Base-by-base conservation (phyloP, 352 stramenopile species). In the Globisporangium orthogonon region DNA sequence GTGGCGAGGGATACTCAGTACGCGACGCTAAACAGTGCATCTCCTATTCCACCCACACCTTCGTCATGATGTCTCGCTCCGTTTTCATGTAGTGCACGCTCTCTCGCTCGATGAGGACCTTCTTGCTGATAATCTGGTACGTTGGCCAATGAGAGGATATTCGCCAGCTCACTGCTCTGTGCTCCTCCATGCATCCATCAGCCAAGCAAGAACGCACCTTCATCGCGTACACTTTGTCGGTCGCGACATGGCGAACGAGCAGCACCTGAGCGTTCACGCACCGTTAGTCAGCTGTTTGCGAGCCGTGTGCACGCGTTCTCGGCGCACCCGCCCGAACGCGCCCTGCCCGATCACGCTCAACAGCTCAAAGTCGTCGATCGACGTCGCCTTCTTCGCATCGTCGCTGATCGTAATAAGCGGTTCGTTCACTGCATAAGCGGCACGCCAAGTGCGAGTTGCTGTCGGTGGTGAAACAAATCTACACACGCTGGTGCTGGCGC, bases 311-410 rank as follows among this genome's bases (percentile, higher is more conserved):
- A 18, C 15, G 33, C 7, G 7, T n/a, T 4, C 4, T 0, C 7
- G 4, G 54, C 52, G 30, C 13, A 82, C 76, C 70, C 83, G 86
- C 40, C 78, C 82, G 45, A 91, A 91, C n/a, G 82, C 77, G 18
- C 82, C 82, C 60, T 91, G 82, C 5, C 82, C 82, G 47, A 99
- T 98, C n/a, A 99, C 94, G 54, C 90, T 97, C 18, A 99, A 75
- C 31, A 99, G 68, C 60, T 98, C 76, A 72, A 99, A 99, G 73
- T 99, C 97, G 30, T 95, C 89, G 13, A 98, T 78, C 18, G 67
- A 78, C 29, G 85, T 73, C 5, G 64, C 63, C 54, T 83, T 83
- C 61, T 77, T 73, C 29, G 67, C 52, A 13, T 50, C 52, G 4
- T 28, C 62, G 14, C 45, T 56, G 23, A 1, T 23, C 23, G 23